Base-by-base conservation (phyloP, 2,329 filamentous ascomycete genomes). In the Trichoderma sp. region DNA sequence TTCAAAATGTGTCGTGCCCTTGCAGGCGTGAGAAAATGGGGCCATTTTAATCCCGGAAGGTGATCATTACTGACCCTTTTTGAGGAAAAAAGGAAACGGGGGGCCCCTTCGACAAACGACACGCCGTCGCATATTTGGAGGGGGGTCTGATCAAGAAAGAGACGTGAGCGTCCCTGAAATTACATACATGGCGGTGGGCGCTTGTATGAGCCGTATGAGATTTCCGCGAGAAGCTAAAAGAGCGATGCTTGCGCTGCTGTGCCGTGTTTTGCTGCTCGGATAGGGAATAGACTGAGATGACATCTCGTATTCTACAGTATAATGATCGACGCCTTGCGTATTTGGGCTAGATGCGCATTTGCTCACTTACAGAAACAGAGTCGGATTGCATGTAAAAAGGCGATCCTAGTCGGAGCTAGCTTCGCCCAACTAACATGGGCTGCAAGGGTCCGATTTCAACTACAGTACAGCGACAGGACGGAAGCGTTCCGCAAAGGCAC, bases 141-240 rank as follows among this genome's bases (percentile, higher is more conserved):
- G 41, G 41, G 41, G 38, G 35, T 27, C 31, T 14, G 67, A 71
- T 12, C 35, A 45, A 9, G 18, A 6, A 41, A 31, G n/a, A 71
- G 38, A n/a, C 7, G 18, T 29, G 33, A 31, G n/a, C 21, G 27
- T 31, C 45, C 53, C 53, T 62, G 67, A 71, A 62, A 71, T 62
- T 71, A 45, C 67, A 45, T 45, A 71, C 35, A 56, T 29, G 18
- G 18, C 53, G 67, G 67, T 71, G 67, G 67, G 67, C 67, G 67
- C 67, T 71, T 62, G 53, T 21, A 62, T 71, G 67, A 71, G 67
- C 67, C 67, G 67, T 71, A 35, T 35, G 27, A 62, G 24, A 33
- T 41, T 69, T 66, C 14, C 38, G 38, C 63, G 16, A 67, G 64
- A 53, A 16, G 64, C 64, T 45, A 45, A 31, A 6, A 31, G 24